phyloP scores from a whole-genome alignment of 2,329 filamentous ascomycete species.

The Exophiala viscosa region DNA sequence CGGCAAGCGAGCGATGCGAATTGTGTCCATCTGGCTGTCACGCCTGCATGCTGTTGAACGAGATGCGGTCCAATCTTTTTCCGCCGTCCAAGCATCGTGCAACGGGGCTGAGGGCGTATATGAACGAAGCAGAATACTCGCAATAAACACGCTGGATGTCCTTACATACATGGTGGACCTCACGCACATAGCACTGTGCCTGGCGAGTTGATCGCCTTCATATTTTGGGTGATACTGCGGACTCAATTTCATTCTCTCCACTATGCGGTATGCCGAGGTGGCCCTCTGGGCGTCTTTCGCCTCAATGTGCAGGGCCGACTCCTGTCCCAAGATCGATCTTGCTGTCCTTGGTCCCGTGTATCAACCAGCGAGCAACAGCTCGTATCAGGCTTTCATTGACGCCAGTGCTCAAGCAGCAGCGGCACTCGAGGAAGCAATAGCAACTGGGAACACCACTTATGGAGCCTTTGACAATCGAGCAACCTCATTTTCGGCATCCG shows the following conservation, averaged over 20 bases:
- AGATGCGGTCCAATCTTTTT: not conserved
- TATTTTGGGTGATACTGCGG: not conserved
- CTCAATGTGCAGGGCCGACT: not conserved
- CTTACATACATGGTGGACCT: not conserved
- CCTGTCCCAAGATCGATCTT: slow-evolving; percentile 6
- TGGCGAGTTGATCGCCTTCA: not conserved
- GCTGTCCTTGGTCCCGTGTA: slow-evolving; percentile 6
- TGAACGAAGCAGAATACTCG: not conserved
- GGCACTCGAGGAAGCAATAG: slow-evolving; percentile 9
- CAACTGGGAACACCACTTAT: slow-evolving; percentile 5
- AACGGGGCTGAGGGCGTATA: not conserved
- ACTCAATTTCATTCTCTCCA: too few relatives aligned
- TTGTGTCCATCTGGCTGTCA: not conserved
- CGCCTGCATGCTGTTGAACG: not conserved
- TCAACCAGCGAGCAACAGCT: slow-evolving; percentile 1
- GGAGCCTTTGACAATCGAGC: slow-evolving; percentile 7
- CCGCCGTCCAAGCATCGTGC: not conserved
- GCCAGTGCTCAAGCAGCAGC: slow-evolving; percentile 3
- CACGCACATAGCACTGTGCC: too few relatives aligned
- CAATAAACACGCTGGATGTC: not conserved
- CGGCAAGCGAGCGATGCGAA: not conserved
- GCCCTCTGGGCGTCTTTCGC: not conserved
- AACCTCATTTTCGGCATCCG: slow-evolving; percentile 38
- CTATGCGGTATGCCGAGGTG: not conserved
- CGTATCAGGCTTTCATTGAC: slow-evolving; percentile 1